Evolutionary conservation across 306 rosid species (phyloP), one percentile per base, ranked within the genome.

Genomic region (Glycyrrhiza uralensis): DNA sequence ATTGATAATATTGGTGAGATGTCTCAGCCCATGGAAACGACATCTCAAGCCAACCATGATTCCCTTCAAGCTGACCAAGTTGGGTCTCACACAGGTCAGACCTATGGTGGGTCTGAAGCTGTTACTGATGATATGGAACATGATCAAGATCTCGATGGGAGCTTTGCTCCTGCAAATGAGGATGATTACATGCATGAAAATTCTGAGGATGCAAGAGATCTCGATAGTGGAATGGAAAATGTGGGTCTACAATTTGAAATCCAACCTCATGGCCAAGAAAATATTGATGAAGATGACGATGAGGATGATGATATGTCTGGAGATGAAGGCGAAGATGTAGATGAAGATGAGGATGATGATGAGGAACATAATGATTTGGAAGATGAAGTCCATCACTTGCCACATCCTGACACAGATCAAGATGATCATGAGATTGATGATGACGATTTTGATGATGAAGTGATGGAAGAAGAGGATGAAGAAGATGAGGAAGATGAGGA

Each of bases 101-200:
- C 95, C 47, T 95, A 82, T 87, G 96, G 91, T 81, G 97, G 95
- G 36, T 95, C 96, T 69, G 97, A 89, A 85, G 93, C 97, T 80
- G 87, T 95, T 61, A 89, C 96, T 39, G 99, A 95, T 81, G 99
- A 95, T 81, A 95, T 95, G 99, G 99, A 95, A 75, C 99, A 95
- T 39, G 99, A 92, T 78, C 96, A 92, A 84, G 96, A 92, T 85
- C 82, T 95, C 54, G 90, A 81, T 78, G 90, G 90, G 32, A 84
- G 87, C 81, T 95, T 83, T 81, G 79, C 82, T 80, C 89, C 89
- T 67, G 79, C 87, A 69, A 73, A 79, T 30, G 97, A 85, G 71
- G 97, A 89, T 72, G 97, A 91, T 69, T 95, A 82, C 82, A 95
- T 95, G 99, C 96, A 84, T 71, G 99, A 87, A 77, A 95, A 82